phyloP scores from a whole-genome alignment of 2,329 filamentous ascomycete genomes.

The Microascus cirrosus region DNA sequence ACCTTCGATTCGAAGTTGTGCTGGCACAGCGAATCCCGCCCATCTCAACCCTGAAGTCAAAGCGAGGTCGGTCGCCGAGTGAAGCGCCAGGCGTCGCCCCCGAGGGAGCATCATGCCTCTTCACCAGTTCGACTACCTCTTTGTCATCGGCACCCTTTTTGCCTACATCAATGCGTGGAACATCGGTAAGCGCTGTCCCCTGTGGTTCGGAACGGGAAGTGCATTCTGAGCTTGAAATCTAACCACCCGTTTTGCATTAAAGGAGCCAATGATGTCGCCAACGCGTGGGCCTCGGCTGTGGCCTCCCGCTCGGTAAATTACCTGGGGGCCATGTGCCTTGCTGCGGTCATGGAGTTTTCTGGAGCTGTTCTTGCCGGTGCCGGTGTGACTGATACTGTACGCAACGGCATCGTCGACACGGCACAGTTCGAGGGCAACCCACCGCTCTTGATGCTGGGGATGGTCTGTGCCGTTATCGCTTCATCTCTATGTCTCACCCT shows the following conservation, averaged over 20 bases:
- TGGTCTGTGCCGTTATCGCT: conserved; percentile 42
- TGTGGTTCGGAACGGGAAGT: background rate
- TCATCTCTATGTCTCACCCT: conserved; percentile 46
- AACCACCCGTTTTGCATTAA: background rate
- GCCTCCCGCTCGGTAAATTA: conserved; percentile 56
- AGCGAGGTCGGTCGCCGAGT: background rate
- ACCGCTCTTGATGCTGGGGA: conserved; percentile 44
- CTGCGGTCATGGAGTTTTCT: conserved; percentile 48
- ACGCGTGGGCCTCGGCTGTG: conserved; percentile 65
- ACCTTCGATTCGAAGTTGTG: background rate
- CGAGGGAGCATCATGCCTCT: conserved; percentile 20
- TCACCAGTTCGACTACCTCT: conserved; percentile 49
- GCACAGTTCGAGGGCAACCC: conserved; percentile 33
- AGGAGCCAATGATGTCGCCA: conserved; percentile 59
- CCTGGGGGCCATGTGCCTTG: conserved; percentile 46
- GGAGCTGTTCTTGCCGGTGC: conserved; percentile 50
- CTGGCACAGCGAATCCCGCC: background rate
- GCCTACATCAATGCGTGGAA: conserved; percentile 58
- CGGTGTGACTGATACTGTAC: conserved; percentile 49
- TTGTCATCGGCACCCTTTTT: conserved; percentile 54
- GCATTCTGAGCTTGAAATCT: background rate
- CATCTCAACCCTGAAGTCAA: background rate
- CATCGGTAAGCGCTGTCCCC: conserved; percentile 29
- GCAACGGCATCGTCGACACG: conserved; percentile 44
- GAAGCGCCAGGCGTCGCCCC: background rate